Conservation (phyloP, 805 yeast species). For the Tetrapisispora phaffii region DNA sequence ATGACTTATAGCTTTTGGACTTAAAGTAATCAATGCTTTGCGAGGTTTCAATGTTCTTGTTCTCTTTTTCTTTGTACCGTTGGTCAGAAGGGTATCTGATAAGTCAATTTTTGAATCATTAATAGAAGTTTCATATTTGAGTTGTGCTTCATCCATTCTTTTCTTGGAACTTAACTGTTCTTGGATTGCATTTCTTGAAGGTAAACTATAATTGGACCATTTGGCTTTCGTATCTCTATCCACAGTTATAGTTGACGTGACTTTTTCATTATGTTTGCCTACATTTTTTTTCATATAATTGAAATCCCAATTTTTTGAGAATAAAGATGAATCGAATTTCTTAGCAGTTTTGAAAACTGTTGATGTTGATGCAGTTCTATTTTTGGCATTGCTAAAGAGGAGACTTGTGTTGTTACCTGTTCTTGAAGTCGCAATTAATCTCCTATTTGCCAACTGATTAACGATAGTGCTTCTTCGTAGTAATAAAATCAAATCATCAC, state of each 20-base stretch:
- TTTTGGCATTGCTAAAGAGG: neutral
- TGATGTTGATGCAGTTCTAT: neutral
- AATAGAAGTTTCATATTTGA: neutral
- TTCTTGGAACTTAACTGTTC: conserved; percentile 29
- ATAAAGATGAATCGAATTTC: neutral
- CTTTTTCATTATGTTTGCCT: too few species aligned
- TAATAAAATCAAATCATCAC: conserved; percentile 1
- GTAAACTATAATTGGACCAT: conserved; percentile 41
- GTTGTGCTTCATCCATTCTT: neutral
- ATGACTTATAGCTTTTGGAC: conserved; percentile 68
- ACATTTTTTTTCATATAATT: neutral
- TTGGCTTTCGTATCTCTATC: conserved; percentile 5
- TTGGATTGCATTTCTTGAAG: conserved; percentile 37
- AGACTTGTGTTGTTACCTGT: neutral
- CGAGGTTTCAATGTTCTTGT: conserved; percentile 74
- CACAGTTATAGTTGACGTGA: too few species aligned
- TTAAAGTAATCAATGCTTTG: conserved; percentile 77
- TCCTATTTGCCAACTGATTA: neutral
- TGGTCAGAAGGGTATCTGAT: neutral
- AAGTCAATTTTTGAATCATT: neutral
- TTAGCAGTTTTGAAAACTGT: neutral
- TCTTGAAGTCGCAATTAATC: neutral
- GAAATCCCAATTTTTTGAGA: conserved; percentile 2
- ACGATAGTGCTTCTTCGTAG: neutral
- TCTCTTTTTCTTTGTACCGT: conserved; percentile 27